Evolutionary conservation across 495 filamentous ascomycete species (phyloP), one percentile per base, ranked within the genome.

Genomic region (Penicillium mononematosum): DNA sequence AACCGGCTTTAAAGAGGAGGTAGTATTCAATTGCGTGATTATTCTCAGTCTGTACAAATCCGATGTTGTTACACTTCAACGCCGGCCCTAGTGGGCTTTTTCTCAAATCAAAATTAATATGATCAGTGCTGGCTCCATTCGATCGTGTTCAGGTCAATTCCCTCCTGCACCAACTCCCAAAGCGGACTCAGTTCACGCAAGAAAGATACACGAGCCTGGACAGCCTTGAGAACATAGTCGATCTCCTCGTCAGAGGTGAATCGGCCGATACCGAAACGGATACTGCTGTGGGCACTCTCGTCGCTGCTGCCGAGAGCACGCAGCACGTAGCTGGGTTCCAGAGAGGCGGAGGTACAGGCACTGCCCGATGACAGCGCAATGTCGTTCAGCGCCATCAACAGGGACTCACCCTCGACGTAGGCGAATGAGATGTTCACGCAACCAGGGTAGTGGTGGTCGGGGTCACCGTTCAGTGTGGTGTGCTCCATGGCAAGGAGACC

Each of bases 361-460:
- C 91, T 96, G 50, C 94, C 94, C 2, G 95, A 98, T 39, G 94
- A 98, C 16, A 98, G 78, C 0, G 94, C 94, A 76, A 98, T 96
- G 66, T 98, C 95, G 73, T 98, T 98, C 51, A 98, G 78, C 2
- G 94, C 94, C 94, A 98, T 98, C 53, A 98, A 82, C 5, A 98
- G 87, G 5, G 93, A 97, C 71, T 98, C 94, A 53, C 94, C 94
- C 74, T 98, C 94, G 17, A 98, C 89, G 68, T 98, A 98, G 42
- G 94, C 94, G 65, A 98, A 98, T 5, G 94, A 98, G 42, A 98
- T 85, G 69, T 98, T 98, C 55, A 98, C 93, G 70, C 95, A 98
- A 62, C 94, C 94, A 12, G 95, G 91, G 73, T 98, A 98, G 75
- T 91, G 92, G 56, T 81, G 80, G 5, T 87, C 70, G 0, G 86